Conservation (phyloP, 768 basidiomycete species). For the Obba rivulosa region DNA sequence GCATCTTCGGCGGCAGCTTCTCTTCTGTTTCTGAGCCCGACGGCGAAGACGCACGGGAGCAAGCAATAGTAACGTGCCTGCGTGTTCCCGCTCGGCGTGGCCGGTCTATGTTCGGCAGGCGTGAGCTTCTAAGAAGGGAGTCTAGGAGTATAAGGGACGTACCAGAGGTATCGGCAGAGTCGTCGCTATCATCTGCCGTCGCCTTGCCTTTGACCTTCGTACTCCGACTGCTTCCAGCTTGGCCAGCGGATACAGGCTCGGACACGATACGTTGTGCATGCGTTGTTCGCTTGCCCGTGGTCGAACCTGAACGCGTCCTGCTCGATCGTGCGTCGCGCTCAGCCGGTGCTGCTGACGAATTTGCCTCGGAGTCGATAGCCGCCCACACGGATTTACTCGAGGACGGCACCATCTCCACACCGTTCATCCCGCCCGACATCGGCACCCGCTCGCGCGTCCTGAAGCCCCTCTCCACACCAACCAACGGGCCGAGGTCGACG, state of each 20-base stretch:
- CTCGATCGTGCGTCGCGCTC: slow-evolving; percentile 1
- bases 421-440: slow-evolving; percentile 56
- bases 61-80: too few relatives aligned
- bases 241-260: too few relatives aligned
- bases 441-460: slow-evolving; percentile 52
- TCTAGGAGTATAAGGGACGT: too few relatives aligned
- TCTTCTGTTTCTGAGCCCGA: slow-evolving; percentile 17
- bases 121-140: too few relatives aligned
- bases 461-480: slow-evolving; percentile 58
- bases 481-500: slow-evolving; percentile 57
- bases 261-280: too few relatives aligned
- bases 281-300: slow-evolving; percentile 2
- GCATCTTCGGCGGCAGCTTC: slow-evolving; percentile 58
- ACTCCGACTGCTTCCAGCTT: too few relatives aligned
- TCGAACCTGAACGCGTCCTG: slow-evolving; percentile 9
- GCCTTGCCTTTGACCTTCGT: slow-evolving; percentile 24
- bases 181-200: background rate
- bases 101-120: too few relatives aligned
- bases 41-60: too few relatives aligned
- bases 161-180: too few relatives aligned
- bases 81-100: too few relatives aligned
- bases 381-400: background rate
- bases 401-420: slow-evolving; percentile 48
- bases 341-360: too few relatives aligned
- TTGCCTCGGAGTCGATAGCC: too few relatives aligned